Evolutionary conservation across 208 protist genomes (phyloP).

Genomic region (Acanthamoeba divionensis): DNA sequence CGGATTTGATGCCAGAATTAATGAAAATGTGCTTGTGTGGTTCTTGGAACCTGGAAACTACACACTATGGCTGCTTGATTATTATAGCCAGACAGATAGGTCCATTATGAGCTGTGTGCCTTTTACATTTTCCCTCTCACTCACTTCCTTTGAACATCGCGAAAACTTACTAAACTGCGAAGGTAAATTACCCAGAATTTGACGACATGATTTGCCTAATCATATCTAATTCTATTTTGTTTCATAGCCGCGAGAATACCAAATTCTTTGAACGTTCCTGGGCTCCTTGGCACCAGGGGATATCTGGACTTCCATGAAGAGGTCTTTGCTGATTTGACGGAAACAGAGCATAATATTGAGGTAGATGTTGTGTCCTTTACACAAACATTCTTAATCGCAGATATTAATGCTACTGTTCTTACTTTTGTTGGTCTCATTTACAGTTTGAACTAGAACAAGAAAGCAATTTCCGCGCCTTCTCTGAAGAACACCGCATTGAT

Average conservation of each 20-base stretch:
- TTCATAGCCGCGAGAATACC: background rate
- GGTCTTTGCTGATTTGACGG: background rate
- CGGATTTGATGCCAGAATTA: background rate
- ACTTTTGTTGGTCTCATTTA: background rate
- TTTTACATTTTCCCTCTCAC: conserved; percentile 9
- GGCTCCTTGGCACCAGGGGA: background rate
- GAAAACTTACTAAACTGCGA: conserved; percentile 41
- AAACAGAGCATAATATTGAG: background rate
- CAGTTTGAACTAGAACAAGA: background rate
- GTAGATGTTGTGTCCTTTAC: background rate
- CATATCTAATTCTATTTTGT: background rate
- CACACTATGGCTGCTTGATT: background rate
- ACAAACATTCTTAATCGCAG: too few species aligned
- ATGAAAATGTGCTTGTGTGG: conserved; percentile 19
- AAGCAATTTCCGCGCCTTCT: conserved; percentile 1
- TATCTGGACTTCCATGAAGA: background rate
- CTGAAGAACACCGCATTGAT: conserved; percentile 1
- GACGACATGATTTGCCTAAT: too few species aligned
- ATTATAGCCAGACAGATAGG: conserved; percentile 7
- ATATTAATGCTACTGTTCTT: too few species aligned
- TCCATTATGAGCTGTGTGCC: conserved; percentile 1
- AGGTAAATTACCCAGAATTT: background rate
- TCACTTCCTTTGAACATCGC: background rate
- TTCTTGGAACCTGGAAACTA: background rate
- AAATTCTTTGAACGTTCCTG: conserved; percentile 6